Base-by-base conservation (phyloP, 2,329 filamentous ascomycete species). In the Nemania bipapillata region DNA sequence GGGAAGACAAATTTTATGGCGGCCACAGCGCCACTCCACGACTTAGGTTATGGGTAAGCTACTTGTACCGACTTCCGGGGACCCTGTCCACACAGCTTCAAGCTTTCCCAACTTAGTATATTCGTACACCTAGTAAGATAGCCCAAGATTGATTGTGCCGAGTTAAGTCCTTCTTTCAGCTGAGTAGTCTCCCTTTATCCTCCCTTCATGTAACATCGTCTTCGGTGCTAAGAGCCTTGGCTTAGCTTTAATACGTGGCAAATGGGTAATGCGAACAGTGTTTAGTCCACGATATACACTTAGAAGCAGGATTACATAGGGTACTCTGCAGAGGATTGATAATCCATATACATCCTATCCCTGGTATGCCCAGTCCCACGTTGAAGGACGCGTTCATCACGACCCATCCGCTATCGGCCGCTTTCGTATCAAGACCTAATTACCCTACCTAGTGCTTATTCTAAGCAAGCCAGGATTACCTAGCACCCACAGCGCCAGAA, bases 381-480 rank as follows among this genome's bases (percentile, higher is more conserved):
- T 17, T 35, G 26, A 42, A 45, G 53, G 66, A 58, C 55, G 56
- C 58, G 32, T 45, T 20, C 28, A 50, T 57, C 35, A 37, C 26
- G 57, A 26, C 58, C 58, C 47, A 45, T 52, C 59, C 37, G 20
- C 24, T 53, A 40, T 57, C 35, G 56, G 45, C 49, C 42, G 37
- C 17, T 6, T 4, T 20, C 17, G 15, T 20, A 8, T 45, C 8
- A 45, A 45, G 40, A 45, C 40, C 40, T 5, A 45, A 45, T 45
- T 28, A 50, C 53, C 47, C 20, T 28, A 50, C 53, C 47, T 69
- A 63, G 66, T 49, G 62, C 66, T 69, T 66, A 63, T 63, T 58
- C 57, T 53, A 58, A 47, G 47, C 37, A 37, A 47, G 22, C 66
- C 37, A 35, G 22, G 32, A 12, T 50, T 32, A 65, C 62, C 52